phyloP scores from a whole-genome alignment of 306 rosid genomes.

The Quercus ilex region DNA sequence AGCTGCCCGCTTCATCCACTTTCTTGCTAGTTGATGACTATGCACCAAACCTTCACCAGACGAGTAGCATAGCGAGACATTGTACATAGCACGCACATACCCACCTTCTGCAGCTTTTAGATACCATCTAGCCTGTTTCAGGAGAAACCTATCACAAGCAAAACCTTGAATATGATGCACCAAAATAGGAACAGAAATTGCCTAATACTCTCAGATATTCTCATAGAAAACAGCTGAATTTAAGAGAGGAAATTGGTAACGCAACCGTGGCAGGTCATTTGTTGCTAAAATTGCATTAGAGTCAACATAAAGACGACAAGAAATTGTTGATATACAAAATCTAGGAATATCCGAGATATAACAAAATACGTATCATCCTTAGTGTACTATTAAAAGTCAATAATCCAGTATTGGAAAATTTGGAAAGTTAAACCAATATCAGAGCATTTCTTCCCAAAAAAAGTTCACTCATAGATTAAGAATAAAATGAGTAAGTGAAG shows the following conservation, averaged over 20 bases:
- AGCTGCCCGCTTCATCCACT: constrained; percentile 95
- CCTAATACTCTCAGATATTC: too few relatives aligned
- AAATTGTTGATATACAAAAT: too few relatives aligned
- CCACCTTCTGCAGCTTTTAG: constrained; percentile 88
- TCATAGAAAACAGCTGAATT: too few relatives aligned
- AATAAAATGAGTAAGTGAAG: not conserved
- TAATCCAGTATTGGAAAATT: not conserved
- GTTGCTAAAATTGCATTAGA: too few relatives aligned
- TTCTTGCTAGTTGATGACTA: constrained; percentile 58
- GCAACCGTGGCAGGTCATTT: too few relatives aligned
- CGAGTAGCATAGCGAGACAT: constrained; percentile 68
- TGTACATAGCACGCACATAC: constrained; percentile 86
- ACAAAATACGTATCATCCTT: too few relatives aligned
- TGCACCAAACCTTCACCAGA: constrained; percentile 66
- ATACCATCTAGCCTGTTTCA: constrained; percentile 80
- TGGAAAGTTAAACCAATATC: not conserved
- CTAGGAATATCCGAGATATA: too few relatives aligned
- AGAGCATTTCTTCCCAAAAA: not conserved
- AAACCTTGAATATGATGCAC: constrained; percentile 2
- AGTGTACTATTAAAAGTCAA: not conserved
- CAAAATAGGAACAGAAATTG: not conserved
- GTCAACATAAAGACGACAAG: too few relatives aligned
- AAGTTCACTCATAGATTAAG: not conserved
- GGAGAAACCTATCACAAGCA: constrained; percentile 13
- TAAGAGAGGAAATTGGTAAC: too few relatives aligned